Evolutionary conservation across 495 filamentous ascomycete species (phyloP).

Genomic region (Letharia columbiana): DNA sequence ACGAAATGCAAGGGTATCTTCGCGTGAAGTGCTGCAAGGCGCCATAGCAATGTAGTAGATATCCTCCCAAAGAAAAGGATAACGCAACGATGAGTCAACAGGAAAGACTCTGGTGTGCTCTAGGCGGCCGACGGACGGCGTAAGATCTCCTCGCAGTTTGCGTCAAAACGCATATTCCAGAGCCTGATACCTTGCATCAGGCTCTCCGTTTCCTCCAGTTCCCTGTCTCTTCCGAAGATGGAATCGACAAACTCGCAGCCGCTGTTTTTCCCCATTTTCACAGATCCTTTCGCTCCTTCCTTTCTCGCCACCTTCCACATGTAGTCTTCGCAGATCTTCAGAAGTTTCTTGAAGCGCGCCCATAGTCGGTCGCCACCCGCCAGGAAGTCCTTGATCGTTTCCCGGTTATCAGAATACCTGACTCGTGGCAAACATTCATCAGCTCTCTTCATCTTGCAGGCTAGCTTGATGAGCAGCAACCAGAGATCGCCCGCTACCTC

Average conservation of each 20-base stretch:
- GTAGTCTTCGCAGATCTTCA: conserved; percentile 84
- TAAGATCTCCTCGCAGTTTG: conserved; percentile 90
- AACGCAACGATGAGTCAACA: conserved; percentile 11
- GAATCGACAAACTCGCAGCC: conserved; percentile 96
- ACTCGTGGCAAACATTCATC: conserved; percentile 73
- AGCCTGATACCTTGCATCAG: conserved; percentile 88
- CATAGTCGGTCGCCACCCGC: conserved; percentile 84
- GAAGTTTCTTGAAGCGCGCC: conserved; percentile 73
- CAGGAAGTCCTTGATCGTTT: conserved; percentile 85
- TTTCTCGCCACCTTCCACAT: conserved; percentile 77
- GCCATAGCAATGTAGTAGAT: conserved; percentile 5
- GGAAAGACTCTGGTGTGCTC: background rate
- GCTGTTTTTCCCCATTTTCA: conserved; percentile 83
- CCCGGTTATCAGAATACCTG: conserved; percentile 58
- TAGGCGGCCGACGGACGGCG: conserved; percentile 39
- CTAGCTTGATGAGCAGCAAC: conserved; percentile 91
- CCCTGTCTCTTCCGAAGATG: conserved; percentile 87
- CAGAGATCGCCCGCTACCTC: conserved; percentile 93
- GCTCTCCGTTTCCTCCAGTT: conserved; percentile 87
- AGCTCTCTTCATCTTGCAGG: conserved; percentile 88
- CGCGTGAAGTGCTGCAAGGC: conserved; percentile 13
- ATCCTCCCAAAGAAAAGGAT: conserved; percentile 3
- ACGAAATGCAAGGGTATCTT: conserved; percentile 15
- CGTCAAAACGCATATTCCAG: conserved; percentile 93
- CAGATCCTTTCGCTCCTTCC: conserved; percentile 53